Evolutionary conservation across 305 asterid genomes (phyloP), one percentile per base, ranked within the genome.

Genomic region (Plantago coronopus): DNA sequence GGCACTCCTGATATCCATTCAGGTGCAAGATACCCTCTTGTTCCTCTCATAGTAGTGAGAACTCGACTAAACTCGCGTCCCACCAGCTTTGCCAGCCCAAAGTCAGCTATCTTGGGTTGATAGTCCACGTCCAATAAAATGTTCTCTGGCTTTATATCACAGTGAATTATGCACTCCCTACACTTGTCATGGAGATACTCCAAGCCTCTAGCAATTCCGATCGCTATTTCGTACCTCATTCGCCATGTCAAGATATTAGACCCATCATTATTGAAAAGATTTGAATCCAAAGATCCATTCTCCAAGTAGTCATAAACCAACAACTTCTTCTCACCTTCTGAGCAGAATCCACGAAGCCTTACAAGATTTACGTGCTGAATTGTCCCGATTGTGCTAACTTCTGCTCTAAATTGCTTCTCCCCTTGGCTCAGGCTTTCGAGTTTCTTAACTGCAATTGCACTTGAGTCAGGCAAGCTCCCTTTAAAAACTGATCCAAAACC

Each of bases 1-100:
- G 88, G 81, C n/a, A 76, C 84, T 54, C 89, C 86, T 0, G 82
- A 78, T 72, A 83, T 74, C 86, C 86, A 78, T 62, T 80, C 86
- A 0, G 86, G 89, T 5, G 86, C 89, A 57, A 83, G 89, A 70
- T 83, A 82, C 23, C 88, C 88, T 66, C 85, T 60, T 15, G 88
- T 82, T 20, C 89, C 86, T 59, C 89, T 72, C 71, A 80, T 71
- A 48, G 86, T 83, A 9, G 89, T 83, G 31, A 83, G 72, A 20
- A 80, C 84, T n/a, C 83, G 58, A 51, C 86, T 80, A 61, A 83
- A 80, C 53, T 83, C 86, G 3, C 79, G 83, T 2, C 86, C 89
- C 65, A 83, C 69, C 34, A 83, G 79, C 74, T 78, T 80, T 64
- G 89, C 81, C 57, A 76, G 59, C 57, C 83, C 83, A 48, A 80